Conservation (phyloP, 73 alveolate species). For the Loxodes magnus region DNA sequence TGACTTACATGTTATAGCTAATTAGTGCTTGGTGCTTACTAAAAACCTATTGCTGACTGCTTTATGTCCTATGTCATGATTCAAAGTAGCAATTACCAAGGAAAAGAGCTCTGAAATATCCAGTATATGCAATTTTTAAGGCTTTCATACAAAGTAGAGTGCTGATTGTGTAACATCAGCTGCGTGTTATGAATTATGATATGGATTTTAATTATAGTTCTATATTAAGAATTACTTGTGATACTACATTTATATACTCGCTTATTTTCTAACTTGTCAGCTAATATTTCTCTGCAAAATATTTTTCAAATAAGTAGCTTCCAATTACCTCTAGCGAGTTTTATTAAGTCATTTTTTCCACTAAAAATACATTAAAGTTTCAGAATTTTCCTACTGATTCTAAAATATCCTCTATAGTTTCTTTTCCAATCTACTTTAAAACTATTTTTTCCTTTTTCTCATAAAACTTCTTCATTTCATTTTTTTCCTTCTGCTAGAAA, state of each 20-base stretch:
- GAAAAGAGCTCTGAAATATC: slow-evolving; percentile 24
- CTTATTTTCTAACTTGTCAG: not conserved
- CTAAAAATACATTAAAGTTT: not conserved
- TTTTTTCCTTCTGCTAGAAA: no score
- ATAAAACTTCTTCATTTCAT: no score
- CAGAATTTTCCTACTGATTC: not conserved
- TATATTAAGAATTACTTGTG: not conserved
- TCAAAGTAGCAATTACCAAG: slow-evolving; percentile 24
- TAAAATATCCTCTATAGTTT: not conserved
- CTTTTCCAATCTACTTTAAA: no score
- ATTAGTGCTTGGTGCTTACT: slow-evolving; percentile 20
- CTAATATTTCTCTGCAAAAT: not conserved
- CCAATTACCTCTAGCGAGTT: not conserved
- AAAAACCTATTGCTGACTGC: slow-evolving; percentile 28
- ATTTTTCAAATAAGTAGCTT: not conserved
- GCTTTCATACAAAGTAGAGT: not conserved
- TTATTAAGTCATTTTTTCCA: not conserved
- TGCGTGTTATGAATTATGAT: not conserved
- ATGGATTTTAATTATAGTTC: not conserved
- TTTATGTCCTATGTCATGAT: slow-evolving; percentile 39
- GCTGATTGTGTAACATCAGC: not conserved
- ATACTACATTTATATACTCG: no score
- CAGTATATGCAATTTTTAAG: not conserved
- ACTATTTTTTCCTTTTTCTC: no score
- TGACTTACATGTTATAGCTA: slow-evolving; percentile 36